These are phyloP conservation scores for Mycena leptocephala DNA, from an alignment of 768 basidiomycete species.

Conservation along the genomic window DNA sequence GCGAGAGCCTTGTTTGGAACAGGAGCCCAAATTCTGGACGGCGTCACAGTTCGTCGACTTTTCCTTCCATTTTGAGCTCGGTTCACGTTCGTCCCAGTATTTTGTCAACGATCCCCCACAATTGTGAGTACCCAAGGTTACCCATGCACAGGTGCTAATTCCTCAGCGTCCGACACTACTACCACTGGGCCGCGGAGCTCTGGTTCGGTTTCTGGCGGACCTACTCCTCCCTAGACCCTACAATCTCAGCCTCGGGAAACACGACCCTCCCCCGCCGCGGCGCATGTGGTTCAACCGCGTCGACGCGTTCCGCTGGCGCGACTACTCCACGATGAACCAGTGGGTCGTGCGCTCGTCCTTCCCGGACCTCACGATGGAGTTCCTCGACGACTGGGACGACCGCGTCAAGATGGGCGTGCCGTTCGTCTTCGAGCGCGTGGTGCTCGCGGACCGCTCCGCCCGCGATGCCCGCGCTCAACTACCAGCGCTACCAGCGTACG, in stretches of 20 bases:
- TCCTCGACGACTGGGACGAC: slow-evolving; percentile 88
- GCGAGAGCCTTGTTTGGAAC: slow-evolving; percentile 81
- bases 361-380: slow-evolving; percentile 87
- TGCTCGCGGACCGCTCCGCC: slow-evolving; percentile 92
- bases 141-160: not conserved
- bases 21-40: slow-evolving; percentile 80
- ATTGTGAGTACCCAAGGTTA: slow-evolving; percentile 69
- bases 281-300: slow-evolving; percentile 85
- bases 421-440: slow-evolving; percentile 88
- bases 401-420: slow-evolving; percentile 78
- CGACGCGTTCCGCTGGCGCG: slow-evolving; percentile 88
- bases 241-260: slow-evolving; percentile 75
- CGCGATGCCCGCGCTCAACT: slow-evolving; percentile 81
- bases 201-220: slow-evolving; percentile 95
- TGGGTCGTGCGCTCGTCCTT: slow-evolving; percentile 87
- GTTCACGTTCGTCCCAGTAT: slow-evolving; percentile 63
- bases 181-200: slow-evolving; percentile 94
- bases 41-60: slow-evolving; percentile 71
- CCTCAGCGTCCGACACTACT: slow-evolving; percentile 90
- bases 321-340: slow-evolving; percentile 94
- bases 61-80: not conserved
- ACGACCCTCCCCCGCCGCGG: slow-evolving; percentile 83
- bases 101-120: slow-evolving; percentile 91
- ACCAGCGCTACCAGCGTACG: slow-evolving; percentile 79
- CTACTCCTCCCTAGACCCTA: slow-evolving; percentile 86